Conservation (phyloP, 2,329 filamentous ascomycete genomes). For the Blastomyces emzantsi region DNA sequence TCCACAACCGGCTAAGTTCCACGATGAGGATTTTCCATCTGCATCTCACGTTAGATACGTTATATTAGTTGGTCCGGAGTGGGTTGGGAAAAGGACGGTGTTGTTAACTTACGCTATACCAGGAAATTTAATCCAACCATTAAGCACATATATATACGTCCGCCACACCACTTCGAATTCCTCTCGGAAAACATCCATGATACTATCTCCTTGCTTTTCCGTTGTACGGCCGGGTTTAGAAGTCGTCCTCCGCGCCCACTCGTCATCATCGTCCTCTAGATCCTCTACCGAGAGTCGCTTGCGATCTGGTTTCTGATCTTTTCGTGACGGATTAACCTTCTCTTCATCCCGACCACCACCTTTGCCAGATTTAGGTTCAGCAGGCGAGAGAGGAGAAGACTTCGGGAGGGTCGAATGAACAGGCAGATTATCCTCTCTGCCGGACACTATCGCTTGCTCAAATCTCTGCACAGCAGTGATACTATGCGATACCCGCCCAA, state of each 20-base stretch:
- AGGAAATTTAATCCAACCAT: slow-evolving; percentile 62
- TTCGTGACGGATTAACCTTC: not conserved
- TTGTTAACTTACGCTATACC: slow-evolving; percentile 54
- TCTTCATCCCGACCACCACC: not conserved
- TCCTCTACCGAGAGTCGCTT: slow-evolving; percentile 17
- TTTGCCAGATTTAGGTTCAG: not conserved
- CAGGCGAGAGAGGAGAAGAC: not conserved
- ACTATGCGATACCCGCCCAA: slow-evolving; percentile 76
- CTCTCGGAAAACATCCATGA: slow-evolving; percentile 50
- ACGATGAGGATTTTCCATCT: slow-evolving; percentile 46
- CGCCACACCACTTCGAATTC: slow-evolving; percentile 58
- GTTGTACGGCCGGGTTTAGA: slow-evolving; percentile 10
- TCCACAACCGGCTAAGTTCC: slow-evolving; percentile 49
- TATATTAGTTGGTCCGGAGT: not conserved
- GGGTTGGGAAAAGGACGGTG: not conserved
- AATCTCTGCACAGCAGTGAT: slow-evolving; percentile 68
- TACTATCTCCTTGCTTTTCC: slow-evolving; percentile 29
- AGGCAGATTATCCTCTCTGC: slow-evolving; percentile 19
- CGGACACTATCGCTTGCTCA: slow-evolving; percentile 39
- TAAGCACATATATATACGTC: slow-evolving; percentile 57
- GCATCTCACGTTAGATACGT: slow-evolving; percentile 15
- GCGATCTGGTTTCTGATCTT: slow-evolving; percentile 27
- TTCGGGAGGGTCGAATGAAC: slow-evolving; percentile 10
- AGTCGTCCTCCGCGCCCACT: slow-evolving; percentile 18
- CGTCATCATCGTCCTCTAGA: slow-evolving; percentile 34